Evolutionary conservation across 805 yeast species (phyloP), one percentile per base, ranked within the genome.

Genomic region (Candida dajiaensis): DNA sequence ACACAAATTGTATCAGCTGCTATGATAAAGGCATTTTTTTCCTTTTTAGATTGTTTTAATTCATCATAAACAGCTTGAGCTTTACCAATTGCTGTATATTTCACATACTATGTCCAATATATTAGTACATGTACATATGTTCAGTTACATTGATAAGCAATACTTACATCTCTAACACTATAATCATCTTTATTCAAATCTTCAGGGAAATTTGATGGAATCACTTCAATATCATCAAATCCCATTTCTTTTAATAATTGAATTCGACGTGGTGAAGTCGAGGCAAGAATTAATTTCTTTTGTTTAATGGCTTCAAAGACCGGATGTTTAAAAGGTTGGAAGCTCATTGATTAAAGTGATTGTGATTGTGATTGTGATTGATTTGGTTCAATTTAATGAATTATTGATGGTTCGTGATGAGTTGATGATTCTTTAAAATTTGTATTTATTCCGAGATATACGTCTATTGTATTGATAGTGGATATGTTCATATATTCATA

Each of bases 1-100:
- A 77, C 78, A 15, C 94, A 76, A 1, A 80, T 68, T 0, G 99
- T 92, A 64, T 92, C 99, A 1, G 97, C 92, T 1, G 95, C 73
- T 8, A 84, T 57, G 4, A 77, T 52, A 4, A 72, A 48, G 6
- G 60, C 57, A 13, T 58, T 48, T 6, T 28, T n/a, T 22, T 47
- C 45, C 3, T 41, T 16, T 11, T 41, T 20, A 12, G 16, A 21
- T 1, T 23, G 55, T 47, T 26, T 54, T 40, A 78, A 52, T 19
- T 70, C 69, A 2, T 69, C 61, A 56, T 82, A 68, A 0, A 89
- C 88, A n/a, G 78, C 78, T 12, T 73, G 47, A 0, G 85, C 83
- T 61, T 92, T 92, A 20, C 74, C 77, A 18, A 63, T 62, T 2
- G 96, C 85, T 0, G 98, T 92, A 40, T 74, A 72, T 19, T 62